These are phyloP conservation scores for Peronospora destructor DNA, from an alignment of 352 stramenopile genomes.

Conservation along the genomic window DNA sequence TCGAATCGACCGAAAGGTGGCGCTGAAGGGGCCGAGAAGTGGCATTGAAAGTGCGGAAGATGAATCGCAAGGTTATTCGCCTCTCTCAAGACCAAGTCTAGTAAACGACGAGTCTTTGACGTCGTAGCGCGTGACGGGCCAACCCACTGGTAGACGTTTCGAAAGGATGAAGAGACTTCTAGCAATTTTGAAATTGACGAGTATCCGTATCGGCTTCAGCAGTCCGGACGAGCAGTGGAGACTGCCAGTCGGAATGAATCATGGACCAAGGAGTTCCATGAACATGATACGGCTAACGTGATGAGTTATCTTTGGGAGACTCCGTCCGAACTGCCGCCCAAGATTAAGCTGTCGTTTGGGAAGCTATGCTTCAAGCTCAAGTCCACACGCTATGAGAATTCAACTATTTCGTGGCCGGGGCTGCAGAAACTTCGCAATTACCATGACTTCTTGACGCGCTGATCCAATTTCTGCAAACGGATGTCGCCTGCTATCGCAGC, in stretches of 20 bases:
- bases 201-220: slow-evolving; percentile 23
- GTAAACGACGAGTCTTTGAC: slow-evolving; percentile 20
- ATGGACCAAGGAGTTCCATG: slow-evolving; percentile 29
- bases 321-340: slow-evolving; percentile 4
- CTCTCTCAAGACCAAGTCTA: slow-evolving; percentile 9
- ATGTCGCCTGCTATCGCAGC: slow-evolving; percentile 13
- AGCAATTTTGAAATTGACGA: slow-evolving; percentile 16
- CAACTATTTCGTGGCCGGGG: slow-evolving; percentile 24
- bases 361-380: slow-evolving; percentile 30
- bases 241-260: slow-evolving; percentile 10
- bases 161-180: slow-evolving; percentile 8
- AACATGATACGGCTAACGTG: slow-evolving; percentile 12
- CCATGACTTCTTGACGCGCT: slow-evolving; percentile 27
- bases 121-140: slow-evolving; percentile 22
- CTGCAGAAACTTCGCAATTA: slow-evolving; percentile 24
- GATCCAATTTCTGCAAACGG: slow-evolving; percentile 32
- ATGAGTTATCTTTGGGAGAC: slow-evolving; percentile 26
- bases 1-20: slow-evolving; percentile 20
- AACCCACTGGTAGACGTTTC: slow-evolving; percentile 24
- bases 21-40: slow-evolving; percentile 15
- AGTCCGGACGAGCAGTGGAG: slow-evolving; percentile 16
- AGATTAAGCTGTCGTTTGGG: slow-evolving; percentile 28
- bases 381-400: slow-evolving; percentile 15
- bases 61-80: slow-evolving; percentile 24
- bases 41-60: slow-evolving; percentile 17